Evolutionary conservation across 345 rosid species (phyloP), one percentile per base, ranked within the genome.

Genomic region (Sisymbrium altissimum): DNA sequence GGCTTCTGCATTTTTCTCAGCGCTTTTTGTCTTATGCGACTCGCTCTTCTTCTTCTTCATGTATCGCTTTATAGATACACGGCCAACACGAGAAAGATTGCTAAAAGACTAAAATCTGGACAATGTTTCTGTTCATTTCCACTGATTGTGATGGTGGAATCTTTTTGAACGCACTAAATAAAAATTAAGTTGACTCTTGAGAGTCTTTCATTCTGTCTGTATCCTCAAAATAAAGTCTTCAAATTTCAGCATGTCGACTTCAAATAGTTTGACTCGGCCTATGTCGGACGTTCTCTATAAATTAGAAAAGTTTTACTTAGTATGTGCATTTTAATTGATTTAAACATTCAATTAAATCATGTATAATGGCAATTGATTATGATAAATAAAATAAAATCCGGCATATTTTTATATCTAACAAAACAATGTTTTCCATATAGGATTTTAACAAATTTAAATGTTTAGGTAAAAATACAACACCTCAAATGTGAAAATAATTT

Each of bases 1-100:
- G 13, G 46, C 7, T 41, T 72, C 62, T 30, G 45, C 76, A 72
- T 50, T 72, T 64, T 30, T 61, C 19, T 46, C 17, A 62, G 23
- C 19, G 76, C 21, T 60, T 59, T 54, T 30, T 63, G n/a, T 7
- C 9, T 50, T 25, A 29, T 60, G 55, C 19, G 14, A 21, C 67
- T 25, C 12, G 1, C 23, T 64, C 9, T 64, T 45, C 45, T 33
- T 63, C 67, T 35, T 63, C 68, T 33, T 46, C 11, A 11, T 36
- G 68, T 48, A 10, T 48, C 30, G 55, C 19, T 70, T 18, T 58
- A 8, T 30, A 44, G 30, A 29, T 17, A 70, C 44, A 44, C 19
- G 8, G 30, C 54, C 21, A 30, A 32, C 5, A 30, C 27, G 7
- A 30, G 4, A 14, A 21, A 61, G n/a, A 63, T 14, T 27, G 68